Evolutionary conservation across 2,329 filamentous ascomycete genomes (phyloP), one percentile per base, ranked within the genome.

Genomic region (Rutstroemia sp.): DNA sequence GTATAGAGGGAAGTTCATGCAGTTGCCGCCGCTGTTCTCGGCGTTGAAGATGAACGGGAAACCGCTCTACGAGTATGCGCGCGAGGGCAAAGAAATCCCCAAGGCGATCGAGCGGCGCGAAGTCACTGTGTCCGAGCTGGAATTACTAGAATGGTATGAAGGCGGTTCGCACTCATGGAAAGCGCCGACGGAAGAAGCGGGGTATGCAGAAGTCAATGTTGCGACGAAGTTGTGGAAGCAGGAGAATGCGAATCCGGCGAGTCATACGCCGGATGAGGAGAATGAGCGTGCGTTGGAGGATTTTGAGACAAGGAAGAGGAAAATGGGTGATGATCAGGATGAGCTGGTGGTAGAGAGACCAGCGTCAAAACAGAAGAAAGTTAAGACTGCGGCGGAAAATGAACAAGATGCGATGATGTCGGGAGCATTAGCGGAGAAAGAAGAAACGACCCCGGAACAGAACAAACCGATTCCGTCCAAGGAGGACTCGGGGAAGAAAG

Each of bases 1-100:
- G 59, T 96, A 96, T 71, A 79, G 85, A 40, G 94, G 94, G 16
- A 87, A 87, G 64, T 90, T 90, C 66, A 85, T 88, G 75, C 94
- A 99, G 75, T 85, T 89, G 63, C 94, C 94, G 39, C 92, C 92
- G 5, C 82, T 99, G 19, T 99, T 92, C 72, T 96, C 90, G 30
- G 94, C 94, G 9, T 77, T 97, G 60, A 92, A 92, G 71, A 89
- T 96, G 71, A 83, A 96, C 63, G 94, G 94, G 2, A 96, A 96
- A 76, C 88, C 89, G 36, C 78, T 96, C 49, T 99, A 99, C 70
- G 92, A 99, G 73, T 97, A 97, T 72, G 94, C 94, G 19, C 81
- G 94, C 49, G 89, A 92, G 70, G 94, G 94, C 16, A 90, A 87
- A 67, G 83, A 89, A 38, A 86, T 96, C 16, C 94, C 94, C 0